Conservation (phyloP, 2,329 filamentous ascomycete species). For the Sporothrix protearum region DNA sequence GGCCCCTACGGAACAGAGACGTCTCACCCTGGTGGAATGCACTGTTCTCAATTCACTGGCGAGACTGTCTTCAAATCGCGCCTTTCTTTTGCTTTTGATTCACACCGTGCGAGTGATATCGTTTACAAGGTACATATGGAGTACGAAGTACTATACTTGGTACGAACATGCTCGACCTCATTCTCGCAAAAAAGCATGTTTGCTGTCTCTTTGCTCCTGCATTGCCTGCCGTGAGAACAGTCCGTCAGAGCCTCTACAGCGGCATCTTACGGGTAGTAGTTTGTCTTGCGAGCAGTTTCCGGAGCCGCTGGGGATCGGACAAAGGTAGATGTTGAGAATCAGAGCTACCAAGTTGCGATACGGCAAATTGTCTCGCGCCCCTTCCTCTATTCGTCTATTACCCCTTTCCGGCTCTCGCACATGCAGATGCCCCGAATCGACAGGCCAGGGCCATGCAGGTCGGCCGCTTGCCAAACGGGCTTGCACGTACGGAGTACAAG, state of each 20-base stretch:
- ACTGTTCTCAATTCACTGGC: not conserved
- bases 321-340: not conserved
- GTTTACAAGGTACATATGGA: not conserved
- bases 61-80: not conserved
- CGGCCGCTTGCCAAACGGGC: constrained; percentile 1
- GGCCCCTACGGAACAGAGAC: not conserved
- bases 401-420: not conserved
- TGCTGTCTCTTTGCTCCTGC: not conserved
- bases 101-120: not conserved
- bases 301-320: not conserved
- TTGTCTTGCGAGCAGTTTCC: not conserved
- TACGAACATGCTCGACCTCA: not conserved
- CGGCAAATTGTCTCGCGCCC: not conserved
- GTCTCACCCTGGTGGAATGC: not conserved
- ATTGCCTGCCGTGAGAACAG: not conserved
- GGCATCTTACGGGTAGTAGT: not conserved
- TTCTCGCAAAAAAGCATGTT: not conserved
- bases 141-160: too few relatives aligned
- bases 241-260: not conserved
- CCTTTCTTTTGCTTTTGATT: not conserved
- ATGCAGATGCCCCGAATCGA: not conserved
- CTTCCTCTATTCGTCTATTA: not conserved
- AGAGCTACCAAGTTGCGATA: not conserved
- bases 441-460: not conserved
- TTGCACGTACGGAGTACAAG: too few relatives aligned